Base-by-base conservation (phyloP, 1,284 basidiomycete species). In the Ceratobasidium sp. region DNA sequence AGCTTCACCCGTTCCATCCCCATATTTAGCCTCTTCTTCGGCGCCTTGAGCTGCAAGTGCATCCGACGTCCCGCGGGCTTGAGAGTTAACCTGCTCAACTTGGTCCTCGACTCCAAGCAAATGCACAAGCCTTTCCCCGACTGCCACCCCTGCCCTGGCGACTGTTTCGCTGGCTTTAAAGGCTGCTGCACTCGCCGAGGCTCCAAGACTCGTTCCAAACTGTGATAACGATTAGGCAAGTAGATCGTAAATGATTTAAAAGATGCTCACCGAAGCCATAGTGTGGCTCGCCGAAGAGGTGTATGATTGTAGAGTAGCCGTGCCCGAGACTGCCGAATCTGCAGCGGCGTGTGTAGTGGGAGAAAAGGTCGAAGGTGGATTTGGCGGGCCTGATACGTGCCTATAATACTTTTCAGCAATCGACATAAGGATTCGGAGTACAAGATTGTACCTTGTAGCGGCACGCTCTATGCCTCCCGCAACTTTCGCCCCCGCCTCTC, bases 261-360 rank as follows among this genome's bases (percentile, higher is more conserved):
- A 19, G 44, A n/a, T 17, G 40, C 71, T 22, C 64, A 74, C 71
- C n/a, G 71, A 74, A 8, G 61, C 43, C 44, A 74, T 65, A 19
- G 71, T 74, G 22, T 74, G 71, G 22, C 71, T 74, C 22, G 71
- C 71, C 0, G 71, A 49, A 5, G 71, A 34, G 1, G 71, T 54
- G 22, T 74, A 74, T 15, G 57, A 62, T 65, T 74, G 57, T 2
- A 64, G 0, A 3, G 59, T 64, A 0, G 57, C 59, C 5, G 59
- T 74, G 9, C 71, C 71, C 7, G 71, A 74, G 17, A 74, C 71
- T 11, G 61, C 71, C 44, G 71, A 74, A 40, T 74, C 71, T 37
- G 51, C 71, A 9, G 43, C 61, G 6, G 29, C 40, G 22, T 74
- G 71, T n/a, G 71, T 74, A 2, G 44, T 54, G 1, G 71, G 61